A percentile compares a stretch with the other conserved stretches of the same genome.
phyloP scores from a whole-genome alignment of 139 green algal genomes.

The Chlorella sp. region DNA sequence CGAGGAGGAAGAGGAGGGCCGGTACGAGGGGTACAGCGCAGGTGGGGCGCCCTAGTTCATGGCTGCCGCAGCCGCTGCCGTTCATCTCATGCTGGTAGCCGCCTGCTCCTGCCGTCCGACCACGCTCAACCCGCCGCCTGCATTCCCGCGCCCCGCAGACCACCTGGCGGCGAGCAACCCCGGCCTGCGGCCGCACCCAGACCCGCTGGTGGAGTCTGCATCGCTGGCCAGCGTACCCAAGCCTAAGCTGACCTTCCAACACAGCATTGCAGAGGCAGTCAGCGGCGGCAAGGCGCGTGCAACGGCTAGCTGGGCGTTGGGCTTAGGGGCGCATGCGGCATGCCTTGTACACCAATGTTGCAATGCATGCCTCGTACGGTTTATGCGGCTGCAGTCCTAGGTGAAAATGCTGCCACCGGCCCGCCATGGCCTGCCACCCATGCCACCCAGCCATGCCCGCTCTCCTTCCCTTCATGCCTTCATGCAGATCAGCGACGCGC shows the following conservation, averaged over 20 bases:
- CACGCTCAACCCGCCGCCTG: too few species aligned
- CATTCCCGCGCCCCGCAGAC: too few species aligned
- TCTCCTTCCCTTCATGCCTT: neutral
- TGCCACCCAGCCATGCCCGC: neutral
- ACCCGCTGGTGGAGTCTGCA: constrained; percentile 77
- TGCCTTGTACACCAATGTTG: neutral
- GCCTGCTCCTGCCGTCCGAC: too few species aligned
- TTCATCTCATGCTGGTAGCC: too few species aligned
- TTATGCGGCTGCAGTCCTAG: too few species aligned
- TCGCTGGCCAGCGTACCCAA: constrained; percentile 62
- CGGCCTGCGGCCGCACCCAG: constrained; percentile 23
- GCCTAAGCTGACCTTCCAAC: constrained; percentile 55
- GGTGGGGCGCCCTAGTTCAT: neutral
- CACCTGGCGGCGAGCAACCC: neutral
- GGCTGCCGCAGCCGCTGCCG: too few species aligned
- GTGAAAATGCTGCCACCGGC: neutral
- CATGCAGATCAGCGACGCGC: constrained; percentile 64
- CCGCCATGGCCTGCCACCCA: neutral
- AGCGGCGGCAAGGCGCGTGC: neutral
- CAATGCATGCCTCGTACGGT: neutral
- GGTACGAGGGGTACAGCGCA: neutral
- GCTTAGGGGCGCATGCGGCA: neutral
- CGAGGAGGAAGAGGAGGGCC: constrained; percentile 8
- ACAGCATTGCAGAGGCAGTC: constrained; percentile 38
- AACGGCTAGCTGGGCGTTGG: neutral